Conservation (phyloP, 805 yeast species). For the Saccharomycopsis fermentans region DNA sequence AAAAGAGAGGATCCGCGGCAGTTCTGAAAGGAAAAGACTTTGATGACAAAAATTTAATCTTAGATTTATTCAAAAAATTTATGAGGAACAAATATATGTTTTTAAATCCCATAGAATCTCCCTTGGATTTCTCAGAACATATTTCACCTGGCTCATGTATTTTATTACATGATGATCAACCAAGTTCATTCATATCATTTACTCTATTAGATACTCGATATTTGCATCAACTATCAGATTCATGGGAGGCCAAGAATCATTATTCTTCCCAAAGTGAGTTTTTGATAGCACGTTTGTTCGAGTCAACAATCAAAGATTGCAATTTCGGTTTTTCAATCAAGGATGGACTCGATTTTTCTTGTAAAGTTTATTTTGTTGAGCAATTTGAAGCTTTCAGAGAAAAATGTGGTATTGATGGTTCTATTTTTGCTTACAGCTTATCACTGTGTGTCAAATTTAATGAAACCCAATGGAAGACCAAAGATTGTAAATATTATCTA, state of each 20-base stretch:
- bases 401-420: slow-evolving; percentile 51
- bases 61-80: slow-evolving; percentile 77
- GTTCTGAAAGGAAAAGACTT: slow-evolving; percentile 22
- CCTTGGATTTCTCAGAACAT: slow-evolving; percentile 70
- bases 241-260: background rate
- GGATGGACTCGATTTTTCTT: slow-evolving; percentile 69
- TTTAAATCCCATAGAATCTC: slow-evolving; percentile 87
- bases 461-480: slow-evolving; percentile 89
- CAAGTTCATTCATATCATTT: slow-evolving; percentile 87
- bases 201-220: slow-evolving; percentile 58
- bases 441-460: slow-evolving; percentile 94
- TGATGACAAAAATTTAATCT: slow-evolving; percentile 64
- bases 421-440: slow-evolving; percentile 71
- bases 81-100: slow-evolving; percentile 97
- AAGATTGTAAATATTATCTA: slow-evolving; percentile 80
- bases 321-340: background rate
- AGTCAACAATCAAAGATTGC: background rate
- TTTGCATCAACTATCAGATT: background rate
- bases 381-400: slow-evolving; percentile 91
- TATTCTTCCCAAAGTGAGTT: background rate
- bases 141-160: slow-evolving; percentile 89
- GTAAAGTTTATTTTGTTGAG: slow-evolving; percentile 91
- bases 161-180: slow-evolving; percentile 91
- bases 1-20: slow-evolving; percentile 16
- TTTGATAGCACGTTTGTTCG: background rate